Conservation (phyloP, 371 early-diverging fungal species). For the Funneliformis caledonium region DNA sequence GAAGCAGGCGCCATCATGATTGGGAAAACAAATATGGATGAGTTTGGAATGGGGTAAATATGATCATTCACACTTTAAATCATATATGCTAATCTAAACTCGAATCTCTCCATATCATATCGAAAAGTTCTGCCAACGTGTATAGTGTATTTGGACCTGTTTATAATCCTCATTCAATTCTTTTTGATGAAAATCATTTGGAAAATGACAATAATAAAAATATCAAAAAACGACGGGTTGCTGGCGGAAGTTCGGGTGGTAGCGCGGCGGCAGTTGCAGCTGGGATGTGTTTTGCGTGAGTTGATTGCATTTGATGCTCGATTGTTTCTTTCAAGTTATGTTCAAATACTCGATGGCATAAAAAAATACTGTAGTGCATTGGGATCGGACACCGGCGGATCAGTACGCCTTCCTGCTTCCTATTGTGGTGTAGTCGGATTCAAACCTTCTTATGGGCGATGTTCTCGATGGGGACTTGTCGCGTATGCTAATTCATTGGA, state of each 20-base stretch:
- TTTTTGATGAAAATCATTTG: slow-evolving; percentile 25
- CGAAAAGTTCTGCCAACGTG: slow-evolving; percentile 56
- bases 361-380: slow-evolving; percentile 59
- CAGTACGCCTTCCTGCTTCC: slow-evolving; percentile 90
- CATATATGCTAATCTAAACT: no score
- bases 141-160: slow-evolving; percentile 58
- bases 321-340: background rate
- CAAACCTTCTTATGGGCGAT: slow-evolving; percentile 90
- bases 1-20: slow-evolving; percentile 73
- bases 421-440: slow-evolving; percentile 94
- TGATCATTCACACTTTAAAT: background rate
- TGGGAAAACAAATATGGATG: slow-evolving; percentile 95
- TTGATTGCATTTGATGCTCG: slow-evolving; percentile 27
- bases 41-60: slow-evolving; percentile 95
- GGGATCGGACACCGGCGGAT: slow-evolving; percentile 96
- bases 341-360: background rate
- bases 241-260: slow-evolving; percentile 95
- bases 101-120: background rate
- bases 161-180: slow-evolving; percentile 52
- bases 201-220: background rate
- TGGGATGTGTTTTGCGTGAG: slow-evolving; percentile 76
- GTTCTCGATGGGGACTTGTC: slow-evolving; percentile 87
- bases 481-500: slow-evolving; percentile 91
- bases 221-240: slow-evolving; percentile 49
- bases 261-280: slow-evolving; percentile 91